Base-by-base conservation (phyloP, 768 basidiomycete species). In the Amanita rubescens region DNA sequence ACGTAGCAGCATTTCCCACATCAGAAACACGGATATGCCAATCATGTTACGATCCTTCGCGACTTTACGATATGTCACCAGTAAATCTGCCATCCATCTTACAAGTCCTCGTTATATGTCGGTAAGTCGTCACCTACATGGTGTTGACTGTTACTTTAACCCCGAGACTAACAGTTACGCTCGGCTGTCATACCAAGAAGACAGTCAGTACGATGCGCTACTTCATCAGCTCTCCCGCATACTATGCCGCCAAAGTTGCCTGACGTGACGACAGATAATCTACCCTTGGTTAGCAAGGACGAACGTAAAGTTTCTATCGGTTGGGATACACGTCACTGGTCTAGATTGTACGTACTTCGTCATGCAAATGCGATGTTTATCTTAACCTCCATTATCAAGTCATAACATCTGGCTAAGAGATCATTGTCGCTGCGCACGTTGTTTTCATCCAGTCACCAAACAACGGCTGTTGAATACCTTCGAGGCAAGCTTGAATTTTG, bases 351-450 rank as follows among this genome's bases (percentile, higher is more conserved):
- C 58, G 87, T 75, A 10, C 48, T 2, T 49, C 20, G 17, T 12
- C 11, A 33, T 30, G 7, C 32, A 9, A 55, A 2, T 8, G 17
- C 19, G 1, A 24, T 30, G 15, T 43, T 42, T 49, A 19, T 30
- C 45, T 30, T 49, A 34, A 43, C 30, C 25, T 37, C 34, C 35
- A 12, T 46, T 12, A 58, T 24, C 59, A 4, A 97, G 94, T 63
- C 91, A 95, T 64, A 83, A 93, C 61, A 79, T 92, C 37, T 96
- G 92, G 88, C 71, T 97, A 20, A 75, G 91, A 41, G 95, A 97
- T 63, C 94, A 97, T 59, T 98, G 95, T 65, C 78, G 93, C 32
- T 96, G 93, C 65, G 71, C 85, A 5, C 71, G 80, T 47, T 95
- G 93, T 67, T 94, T 90, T 63, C 94, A 97, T 67, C 72, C 85